These are phyloP conservation scores for Adansonia rubrostipa DNA, from an alignment of 441 rosid genomes.

Conservation along the genomic window DNA sequence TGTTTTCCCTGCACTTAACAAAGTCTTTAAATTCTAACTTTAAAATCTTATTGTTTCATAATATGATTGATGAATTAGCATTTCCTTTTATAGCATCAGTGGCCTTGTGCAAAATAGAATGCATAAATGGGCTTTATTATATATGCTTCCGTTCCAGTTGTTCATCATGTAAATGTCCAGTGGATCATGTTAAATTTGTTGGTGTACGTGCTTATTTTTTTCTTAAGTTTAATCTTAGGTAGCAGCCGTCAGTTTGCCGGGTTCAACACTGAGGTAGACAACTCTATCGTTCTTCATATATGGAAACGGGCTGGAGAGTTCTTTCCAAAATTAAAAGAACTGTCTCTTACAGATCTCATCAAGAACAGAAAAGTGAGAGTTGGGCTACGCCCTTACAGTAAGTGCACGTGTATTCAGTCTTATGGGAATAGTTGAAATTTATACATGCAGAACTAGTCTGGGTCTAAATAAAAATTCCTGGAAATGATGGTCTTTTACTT, in stretches of 20 bases:
- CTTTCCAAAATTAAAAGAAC: constrained; percentile 70
- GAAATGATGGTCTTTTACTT: constrained; percentile 21
- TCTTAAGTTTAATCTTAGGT: constrained; percentile 42
- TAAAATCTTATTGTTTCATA: background rate
- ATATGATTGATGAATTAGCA: background rate
- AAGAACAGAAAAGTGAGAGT: constrained; percentile 74
- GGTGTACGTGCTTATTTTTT: background rate
- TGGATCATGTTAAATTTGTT: background rate
- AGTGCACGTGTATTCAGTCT: constrained; percentile 36
- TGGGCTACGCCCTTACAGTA: constrained; percentile 93
- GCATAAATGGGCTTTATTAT: background rate
- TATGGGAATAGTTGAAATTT: constrained; percentile 12
- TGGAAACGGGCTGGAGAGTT: constrained; percentile 79
- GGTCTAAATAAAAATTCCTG: constrained; percentile 15
- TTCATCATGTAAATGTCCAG: background rate
- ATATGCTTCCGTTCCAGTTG: background rate
- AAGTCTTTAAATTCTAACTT: background rate
- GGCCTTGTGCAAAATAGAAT: background rate
- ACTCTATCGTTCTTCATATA: constrained; percentile 56
- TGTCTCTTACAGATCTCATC: constrained; percentile 48
- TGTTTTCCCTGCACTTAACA: background rate
- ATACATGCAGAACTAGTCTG: background rate
- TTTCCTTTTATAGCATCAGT: background rate
- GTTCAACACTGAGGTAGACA: constrained; percentile 67
- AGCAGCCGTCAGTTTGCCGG: constrained; percentile 91